Evolutionary conservation across 1,139 yeast species (phyloP), one percentile per base, ranked within the genome.

Genomic region (Magnusiomyces sp.): DNA sequence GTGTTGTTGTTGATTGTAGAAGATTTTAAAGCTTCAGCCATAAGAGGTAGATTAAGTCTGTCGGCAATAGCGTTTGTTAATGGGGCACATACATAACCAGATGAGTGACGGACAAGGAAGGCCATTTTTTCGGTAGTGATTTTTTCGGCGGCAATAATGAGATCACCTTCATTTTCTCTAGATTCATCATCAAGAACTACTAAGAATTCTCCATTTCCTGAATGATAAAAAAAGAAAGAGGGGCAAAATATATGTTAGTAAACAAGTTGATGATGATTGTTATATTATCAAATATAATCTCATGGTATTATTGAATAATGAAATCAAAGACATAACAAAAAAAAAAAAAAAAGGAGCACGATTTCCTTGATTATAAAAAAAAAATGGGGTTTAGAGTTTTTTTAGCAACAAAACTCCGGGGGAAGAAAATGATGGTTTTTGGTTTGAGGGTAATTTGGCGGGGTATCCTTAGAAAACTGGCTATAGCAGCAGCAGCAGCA

Each of bases 101-200:
- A 83, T 7, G 75, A 69, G 56, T 92, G 79, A 58, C 94, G 81
- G 40, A 94, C 95, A 57, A 94, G 72, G 61, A 92, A 94, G 1
- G 98, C 97, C 97, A 94, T 89, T 60, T 89, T 81, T 61, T 83
- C 83, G 48, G 86, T 81, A 40, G 95, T 86, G 58, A 81, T 74
- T 51, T 74, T 73, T 59, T 84, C 82, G 32, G 97, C 98, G 20
- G 98, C 95, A 51, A 87, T 82, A 60, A 94, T 89, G 64, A 94
- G 75, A 66, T 94, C 99, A 47, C 98, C 98, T 72, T 94, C 99
- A 66, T 94, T 94, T 68, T 94, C 99, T 61, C 98, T 82, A 62
- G 77, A 77, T 66, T 88, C 97, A 63, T 92, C 96, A 66, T 94
- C 98, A 84, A 94, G 85, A 31, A 94, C 98, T 49, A 94, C 79